Conservation (phyloP, 2,329 filamentous ascomycete species). For the Neonectria punicea region DNA sequence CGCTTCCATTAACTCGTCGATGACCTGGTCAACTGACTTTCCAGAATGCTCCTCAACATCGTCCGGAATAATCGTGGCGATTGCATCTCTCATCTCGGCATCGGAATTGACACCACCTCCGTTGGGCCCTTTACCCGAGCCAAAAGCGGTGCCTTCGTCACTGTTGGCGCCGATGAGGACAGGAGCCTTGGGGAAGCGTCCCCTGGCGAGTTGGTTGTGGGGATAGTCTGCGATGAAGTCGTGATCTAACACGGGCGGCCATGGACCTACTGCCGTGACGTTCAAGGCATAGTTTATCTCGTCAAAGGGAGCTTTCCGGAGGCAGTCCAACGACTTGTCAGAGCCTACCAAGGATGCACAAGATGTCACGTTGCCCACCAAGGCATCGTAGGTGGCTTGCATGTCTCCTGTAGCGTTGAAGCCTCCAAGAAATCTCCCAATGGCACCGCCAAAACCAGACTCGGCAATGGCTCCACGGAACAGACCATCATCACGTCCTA, state of each 20-base stretch:
- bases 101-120: slow-evolving; percentile 42
- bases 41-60: slow-evolving; percentile 32
- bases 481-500: slow-evolving; percentile 58
- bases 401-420: slow-evolving; percentile 43
- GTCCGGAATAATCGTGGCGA: slow-evolving; percentile 19
- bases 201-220: slow-evolving; percentile 44
- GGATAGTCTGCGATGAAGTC: slow-evolving; percentile 49
- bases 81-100: slow-evolving; percentile 39
- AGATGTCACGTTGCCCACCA: slow-evolving; percentile 43
- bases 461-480: slow-evolving; percentile 62
- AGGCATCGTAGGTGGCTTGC: slow-evolving; percentile 43
- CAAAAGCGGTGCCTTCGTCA: slow-evolving; percentile 45
- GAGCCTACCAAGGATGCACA: slow-evolving; percentile 37
- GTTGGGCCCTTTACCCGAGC: slow-evolving; percentile 30
- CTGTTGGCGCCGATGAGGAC: slow-evolving; percentile 50
- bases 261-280: slow-evolving; percentile 16
- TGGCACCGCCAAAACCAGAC: slow-evolving; percentile 54
- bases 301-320: slow-evolving; percentile 42
- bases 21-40: slow-evolving; percentile 35
- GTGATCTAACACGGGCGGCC: slow-evolving; percentile 47
- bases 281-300: slow-evolving; percentile 40
- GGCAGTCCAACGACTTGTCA: slow-evolving; percentile 39
- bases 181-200: slow-evolving; percentile 49
- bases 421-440: slow-evolving; percentile 42
- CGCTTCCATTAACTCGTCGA: slow-evolving; percentile 36